Percentiles rank a stretch among this genome's conserved stretches.
Evolutionary conservation across 148 eudicot genomes (phyloP).

Genomic region (Cornus controversa): DNA sequence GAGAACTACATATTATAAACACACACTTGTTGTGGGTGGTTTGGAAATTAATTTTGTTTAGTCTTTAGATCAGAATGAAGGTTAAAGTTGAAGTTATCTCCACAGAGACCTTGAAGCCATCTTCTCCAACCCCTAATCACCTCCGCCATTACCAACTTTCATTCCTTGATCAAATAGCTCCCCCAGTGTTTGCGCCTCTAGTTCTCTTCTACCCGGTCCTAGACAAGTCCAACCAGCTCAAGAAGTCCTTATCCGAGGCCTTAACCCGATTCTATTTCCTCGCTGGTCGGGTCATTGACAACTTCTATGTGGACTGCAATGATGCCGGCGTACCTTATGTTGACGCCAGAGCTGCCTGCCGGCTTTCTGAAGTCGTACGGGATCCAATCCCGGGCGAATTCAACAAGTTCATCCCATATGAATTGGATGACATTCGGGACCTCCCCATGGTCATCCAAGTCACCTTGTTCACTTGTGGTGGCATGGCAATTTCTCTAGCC

Average conservation of each 20-base stretch:
- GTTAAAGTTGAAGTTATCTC: not conserved
- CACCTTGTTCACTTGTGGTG: constrained; percentile 31
- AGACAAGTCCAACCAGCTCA: constrained; percentile 18
- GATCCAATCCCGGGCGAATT: constrained; percentile 21
- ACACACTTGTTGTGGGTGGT: no score
- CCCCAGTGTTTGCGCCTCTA: not conserved
- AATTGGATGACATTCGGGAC: constrained; percentile 9
- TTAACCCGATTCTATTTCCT: constrained; percentile 48
- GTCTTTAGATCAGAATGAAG: not conserved
- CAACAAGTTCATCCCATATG: constrained; percentile 33
- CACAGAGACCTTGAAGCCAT: not conserved
- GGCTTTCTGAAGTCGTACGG: constrained; percentile 18
- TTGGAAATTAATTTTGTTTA: no score
- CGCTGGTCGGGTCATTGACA: constrained; percentile 40
- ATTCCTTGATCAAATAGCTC: constrained; percentile 7
- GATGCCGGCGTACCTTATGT: constrained; percentile 39
- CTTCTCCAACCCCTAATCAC: constrained; percentile 1
- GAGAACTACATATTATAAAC: no score
- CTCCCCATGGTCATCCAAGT: constrained; percentile 29
- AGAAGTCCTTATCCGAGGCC: constrained; percentile 34
- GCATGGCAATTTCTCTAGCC: constrained; percentile 20
- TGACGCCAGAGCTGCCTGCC: constrained; percentile 25
- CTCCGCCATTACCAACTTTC: not conserved
- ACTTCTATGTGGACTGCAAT: constrained; percentile 38
- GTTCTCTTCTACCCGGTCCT: not conserved